Percentiles rank a stretch among this genome's conserved stretches.
Evolutionary conservation across 2,329 filamentous ascomycete species (phyloP).

Genomic region (Fusarium caatingaense): DNA sequence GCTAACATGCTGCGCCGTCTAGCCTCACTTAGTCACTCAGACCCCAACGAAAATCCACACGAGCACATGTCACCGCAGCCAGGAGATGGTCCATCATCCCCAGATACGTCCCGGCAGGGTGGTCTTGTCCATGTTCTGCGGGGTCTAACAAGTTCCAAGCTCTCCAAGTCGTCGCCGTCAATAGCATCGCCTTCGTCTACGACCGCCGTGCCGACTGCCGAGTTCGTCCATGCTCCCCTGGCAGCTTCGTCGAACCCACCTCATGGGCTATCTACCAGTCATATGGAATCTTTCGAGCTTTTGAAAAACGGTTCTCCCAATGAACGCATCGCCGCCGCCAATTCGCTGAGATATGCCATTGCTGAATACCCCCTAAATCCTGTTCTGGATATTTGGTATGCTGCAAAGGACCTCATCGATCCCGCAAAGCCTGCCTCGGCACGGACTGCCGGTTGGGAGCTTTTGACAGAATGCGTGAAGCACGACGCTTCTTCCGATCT

Average conservation of each 20-base stretch:
- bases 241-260: conserved; percentile 53
- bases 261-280: conserved; percentile 60
- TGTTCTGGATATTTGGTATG: conserved; percentile 73
- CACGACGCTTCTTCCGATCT: conserved; percentile 72
- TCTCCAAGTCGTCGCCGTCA: conserved; percentile 62
- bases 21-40: conserved; percentile 44
- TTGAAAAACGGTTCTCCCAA: conserved; percentile 63
- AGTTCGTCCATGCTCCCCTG: conserved; percentile 58
- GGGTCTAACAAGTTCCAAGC: conserved; percentile 67
- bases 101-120: conserved; percentile 66
- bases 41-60: conserved; percentile 47
- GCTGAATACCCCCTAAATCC: conserved; percentile 69
- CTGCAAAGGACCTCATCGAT: conserved; percentile 73
- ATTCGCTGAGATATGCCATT: conserved; percentile 66
- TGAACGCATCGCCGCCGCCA: conserved; percentile 68
- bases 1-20: conserved; percentile 48
- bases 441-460: conserved; percentile 71
- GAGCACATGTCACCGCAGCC: conserved; percentile 70
- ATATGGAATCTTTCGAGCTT: conserved; percentile 65
- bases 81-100: conserved; percentile 66
- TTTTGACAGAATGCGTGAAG: conserved; percentile 73
- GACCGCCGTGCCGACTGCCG: conserved; percentile 55
- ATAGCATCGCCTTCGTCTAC: conserved; percentile 56
- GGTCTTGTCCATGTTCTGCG: conserved; percentile 73
- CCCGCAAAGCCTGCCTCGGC: conserved; percentile 63